phyloP scores from a whole-genome alignment of 1,284 basidiomycete species.

The Mycosarcoma mackinlayi region DNA sequence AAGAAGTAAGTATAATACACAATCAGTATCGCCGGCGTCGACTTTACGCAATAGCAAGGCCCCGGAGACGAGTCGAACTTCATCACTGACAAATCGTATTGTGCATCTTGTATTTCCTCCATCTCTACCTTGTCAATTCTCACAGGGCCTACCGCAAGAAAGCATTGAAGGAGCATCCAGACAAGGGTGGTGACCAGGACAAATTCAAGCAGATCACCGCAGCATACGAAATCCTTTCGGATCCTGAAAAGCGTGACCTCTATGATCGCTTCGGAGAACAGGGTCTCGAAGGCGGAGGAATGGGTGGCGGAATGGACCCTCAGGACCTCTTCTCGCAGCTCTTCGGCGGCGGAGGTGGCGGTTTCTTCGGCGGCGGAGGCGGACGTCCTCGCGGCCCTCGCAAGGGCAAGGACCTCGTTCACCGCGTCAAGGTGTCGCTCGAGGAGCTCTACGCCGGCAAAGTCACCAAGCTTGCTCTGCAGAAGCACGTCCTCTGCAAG shows the following conservation, averaged over 20 bases:
- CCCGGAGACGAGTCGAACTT: too few species aligned
- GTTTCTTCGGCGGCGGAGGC: constrained; percentile 74
- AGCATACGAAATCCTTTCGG: constrained; percentile 94
- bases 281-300: constrained; percentile 76
- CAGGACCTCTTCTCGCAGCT: constrained; percentile 98
- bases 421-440: constrained; percentile 93
- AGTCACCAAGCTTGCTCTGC: constrained; percentile 95
- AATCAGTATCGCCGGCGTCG: too few species aligned
- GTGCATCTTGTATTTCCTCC: not conserved
- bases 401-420: constrained; percentile 97
- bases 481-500: constrained; percentile 90
- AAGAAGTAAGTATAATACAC: constrained; percentile 66
- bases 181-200: constrained; percentile 95
- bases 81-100: constrained; percentile 9
- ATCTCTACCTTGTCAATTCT: not conserved
- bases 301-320: constrained; percentile 90
- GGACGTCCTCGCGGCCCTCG: constrained; percentile 82
- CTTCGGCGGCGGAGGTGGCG: constrained; percentile 79
- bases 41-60: too few species aligned
- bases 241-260: constrained; percentile 76
- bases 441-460: constrained; percentile 99
- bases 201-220: constrained; percentile 97
- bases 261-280: constrained; percentile 96
- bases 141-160: constrained; percentile 58
- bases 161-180: constrained; percentile 76